Evolutionary conservation across 371 early-diverging fungal genomes (phyloP), one percentile per base, ranked within the genome.

Genomic region (Actinomortierella wolfii): DNA sequence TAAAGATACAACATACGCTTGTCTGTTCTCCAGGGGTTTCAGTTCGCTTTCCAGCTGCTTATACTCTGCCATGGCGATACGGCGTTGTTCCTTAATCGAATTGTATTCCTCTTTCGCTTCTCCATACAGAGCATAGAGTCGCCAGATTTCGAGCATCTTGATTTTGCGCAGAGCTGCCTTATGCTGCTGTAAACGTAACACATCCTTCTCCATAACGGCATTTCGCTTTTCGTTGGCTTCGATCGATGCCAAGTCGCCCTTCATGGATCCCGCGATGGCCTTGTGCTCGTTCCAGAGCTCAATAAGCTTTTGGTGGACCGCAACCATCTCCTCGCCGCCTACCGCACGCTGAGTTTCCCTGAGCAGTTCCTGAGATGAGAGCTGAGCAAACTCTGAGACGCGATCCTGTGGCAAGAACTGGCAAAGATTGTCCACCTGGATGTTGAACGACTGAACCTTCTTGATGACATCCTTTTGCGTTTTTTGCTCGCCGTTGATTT

Each of bases 391-490:
- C 64, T 93, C 95, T 14, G 89, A 83, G 1, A 98, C 97, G 58
- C 88, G 83, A 77, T 98, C 98, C 76, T 98, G 98, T 20, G 98
- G 97, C 51, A 98, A 79, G 59, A 97, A 97, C 77, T 97, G 97
- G 71, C 98, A 98, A 44, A 98, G 79, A 65, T 96, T 98, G 75
- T 96, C 94, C n/a, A 97, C 94, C 67, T 98, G 97, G 49, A 98
- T 92, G 54, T 90, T 84, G 54, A 96, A 76, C 6, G 65, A 56
- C 20, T 69, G 61, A 13, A 94, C 82, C 13, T 79, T 76, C 11
- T 76, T 76, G 51, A 84, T 65, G 3, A 97, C 86, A 17, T 89
- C 89, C 46, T 78, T 82, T 39, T 86, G 85, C 0, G 87, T 82
- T 5, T 83, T 68, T 1, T 28, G 47, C 71, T 83, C 78, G 4